These are phyloP conservation scores for Alternaria viburni DNA, from an alignment of 2,329 filamentous ascomycete species.

Conservation along the genomic window DNA sequence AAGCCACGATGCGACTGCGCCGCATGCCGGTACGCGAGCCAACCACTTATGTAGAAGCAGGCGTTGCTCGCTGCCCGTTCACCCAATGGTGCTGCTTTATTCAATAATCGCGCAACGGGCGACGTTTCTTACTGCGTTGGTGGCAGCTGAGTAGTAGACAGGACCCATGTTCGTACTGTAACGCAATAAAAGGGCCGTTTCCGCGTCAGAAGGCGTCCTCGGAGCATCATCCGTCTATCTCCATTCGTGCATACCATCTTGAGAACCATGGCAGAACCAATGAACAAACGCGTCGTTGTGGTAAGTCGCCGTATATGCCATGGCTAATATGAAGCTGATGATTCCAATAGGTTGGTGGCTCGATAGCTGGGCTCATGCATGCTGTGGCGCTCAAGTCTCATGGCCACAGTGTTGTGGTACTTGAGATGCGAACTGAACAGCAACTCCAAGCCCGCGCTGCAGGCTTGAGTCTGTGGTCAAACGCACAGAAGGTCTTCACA, in stretches of 20 bases:
- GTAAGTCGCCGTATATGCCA: not conserved
- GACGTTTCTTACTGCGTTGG: not conserved
- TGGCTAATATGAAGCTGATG: not conserved
- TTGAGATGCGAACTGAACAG: slow-evolving; percentile 16
- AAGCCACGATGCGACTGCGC: not conserved
- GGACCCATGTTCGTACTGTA: not conserved
- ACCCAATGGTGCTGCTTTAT: not conserved
- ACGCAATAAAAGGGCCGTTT: not conserved
- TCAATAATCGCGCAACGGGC: not conserved
- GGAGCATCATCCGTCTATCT: not conserved
- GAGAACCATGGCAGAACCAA: not conserved
- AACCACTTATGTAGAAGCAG: not conserved
- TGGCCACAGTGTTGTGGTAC: slow-evolving; percentile 17
- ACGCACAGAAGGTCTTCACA: slow-evolving; percentile 18
- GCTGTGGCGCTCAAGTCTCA: slow-evolving; percentile 24
- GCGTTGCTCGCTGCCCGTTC: not conserved
- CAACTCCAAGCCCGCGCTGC: slow-evolving; percentile 22
- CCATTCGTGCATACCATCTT: not conserved
- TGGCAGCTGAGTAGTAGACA: not conserved
- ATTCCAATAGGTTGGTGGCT: slow-evolving; percentile 17
- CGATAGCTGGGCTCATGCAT: slow-evolving; percentile 28
- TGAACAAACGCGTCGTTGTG: not conserved
- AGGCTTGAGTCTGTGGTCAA: slow-evolving; percentile 21
- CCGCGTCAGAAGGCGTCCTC: not conserved
- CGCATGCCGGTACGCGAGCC: not conserved